Base-by-base conservation (phyloP, 106 monocot genomes). In the Narthecium ossifragum region DNA sequence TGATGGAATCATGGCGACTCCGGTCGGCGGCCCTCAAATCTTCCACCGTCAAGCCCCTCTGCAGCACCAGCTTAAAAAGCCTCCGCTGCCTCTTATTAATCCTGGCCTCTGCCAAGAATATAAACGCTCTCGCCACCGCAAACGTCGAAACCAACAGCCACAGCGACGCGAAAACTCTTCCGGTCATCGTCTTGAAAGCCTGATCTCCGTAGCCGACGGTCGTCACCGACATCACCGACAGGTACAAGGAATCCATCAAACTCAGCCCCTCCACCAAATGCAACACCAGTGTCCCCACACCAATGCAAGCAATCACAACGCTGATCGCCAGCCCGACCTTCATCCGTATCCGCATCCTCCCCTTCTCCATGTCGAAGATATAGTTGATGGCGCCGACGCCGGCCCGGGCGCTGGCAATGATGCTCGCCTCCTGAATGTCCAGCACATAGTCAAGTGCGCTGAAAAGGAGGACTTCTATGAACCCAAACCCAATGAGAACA, bases 181-280 rank as follows among this genome's bases (percentile, higher is more conserved):
- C 86, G 0, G 15, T 8, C 55, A 72, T 4, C 1, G 81, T 78
- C 34, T 59, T 70, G 74, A 86, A 86, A 18, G 81, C 81, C 32
- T 49, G 53, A 55, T 86, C 85, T 7, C 81, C 85, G 55, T 86
- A 86, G 15, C 85, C 81, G 5, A 86, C 81, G 1, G 86, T 87
- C 14, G 78, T 82, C 31, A 82, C 82, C 51, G 78, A 79, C 82
- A 82, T 87, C 46, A 82, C 78, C 0, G 82, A 64, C 53, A 87
- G 51, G 31, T 87, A 87, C 14, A 87, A 8, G 0, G 82, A 78
- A 49, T 82, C 78, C 40, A 82, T 49, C 78, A 56, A 87, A 39
- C 74, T 56, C 31, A 86, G 66, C 34, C 59, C 26, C 67, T 86
- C 81, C 0, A 86, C 8, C 8, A 33, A 28, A 59, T 71, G 60